Base-by-base conservation (phyloP, 176 grass and related monocot species). In the Cocos nucifera region DNA sequence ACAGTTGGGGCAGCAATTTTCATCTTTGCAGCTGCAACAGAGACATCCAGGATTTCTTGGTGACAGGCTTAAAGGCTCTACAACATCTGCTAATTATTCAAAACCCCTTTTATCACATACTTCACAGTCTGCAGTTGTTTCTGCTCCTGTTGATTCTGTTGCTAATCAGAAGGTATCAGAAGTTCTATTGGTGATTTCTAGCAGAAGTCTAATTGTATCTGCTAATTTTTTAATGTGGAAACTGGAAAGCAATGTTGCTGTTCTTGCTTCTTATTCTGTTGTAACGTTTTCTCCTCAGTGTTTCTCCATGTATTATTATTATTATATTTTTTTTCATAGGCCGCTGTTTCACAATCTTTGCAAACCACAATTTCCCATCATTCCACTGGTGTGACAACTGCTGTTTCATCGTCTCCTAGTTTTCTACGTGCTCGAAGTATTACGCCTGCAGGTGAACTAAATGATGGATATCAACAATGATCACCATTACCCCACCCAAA, bases 1-100 rank as follows among this genome's bases (percentile, higher is more conserved):
- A 27, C 92, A 90, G 39, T 70, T 87, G 67, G 87, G 89, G 19
- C 79, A 75, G 54, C 74, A 83, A 51, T 77, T 79, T 75, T 83
- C 82, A 57, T 86, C 82, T 64, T 83, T 86, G 68, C 73, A 84
- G 48, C 59, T 58, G 58, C 91, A 96, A 78, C 91, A 87, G 77
- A 86, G 77, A 54, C 69, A 80, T 44, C 92, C 85, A 58, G 78
- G 86, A 69, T 90, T 87, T 75, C 86, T 90, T 49, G 83, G 72
- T 61, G 86, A 90, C 44, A 81, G 75, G 48, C 63, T 71, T 19
- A 90, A 77, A 69, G 32, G 29, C 21, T 78, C 86, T 62, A 65
- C 79, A 51, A 71, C 54, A 19, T 49, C 68, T 50, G 57, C 49
- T 19, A 77, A 55, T 60, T 79, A 95, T 69, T 64, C 61, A 26